These are phyloP conservation scores for Pythium scleroteichum DNA, from an alignment of 352 stramenopile species.

Conservation along the genomic window DNA sequence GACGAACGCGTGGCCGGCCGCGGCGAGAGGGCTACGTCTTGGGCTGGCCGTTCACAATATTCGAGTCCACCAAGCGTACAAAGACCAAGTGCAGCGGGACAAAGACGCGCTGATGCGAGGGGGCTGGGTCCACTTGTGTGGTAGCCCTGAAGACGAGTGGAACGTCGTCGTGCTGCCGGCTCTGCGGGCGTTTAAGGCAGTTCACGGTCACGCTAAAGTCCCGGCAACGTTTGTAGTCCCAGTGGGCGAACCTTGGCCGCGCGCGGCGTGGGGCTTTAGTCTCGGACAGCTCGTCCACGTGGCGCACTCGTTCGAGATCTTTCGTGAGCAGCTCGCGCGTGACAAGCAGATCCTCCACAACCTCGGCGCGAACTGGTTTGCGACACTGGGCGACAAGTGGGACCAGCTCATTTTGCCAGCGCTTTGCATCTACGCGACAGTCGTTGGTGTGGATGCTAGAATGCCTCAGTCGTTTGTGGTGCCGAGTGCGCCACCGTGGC, in stretches of 20 bases:
- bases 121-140: conserved; percentile 21
- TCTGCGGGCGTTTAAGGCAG: conserved; percentile 9
- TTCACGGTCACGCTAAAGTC: conserved; percentile 18
- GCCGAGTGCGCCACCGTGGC: conserved; percentile 23
- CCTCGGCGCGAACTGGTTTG: conserved; percentile 24
- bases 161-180: conserved; percentile 11
- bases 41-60: conserved; percentile 23
- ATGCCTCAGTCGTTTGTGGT: conserved; percentile 25
- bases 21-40: conserved; percentile 18
- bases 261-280: conserved; percentile 9
- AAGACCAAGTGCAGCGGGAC: conserved; percentile 8
- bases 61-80: conserved; percentile 12
- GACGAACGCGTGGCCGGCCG: conserved; percentile 7
- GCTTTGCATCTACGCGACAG: conserved; percentile 6
- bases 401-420: conserved; percentile 19
- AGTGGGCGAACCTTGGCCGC: conserved; percentile 17
- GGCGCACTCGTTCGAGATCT: conserved; percentile 5
- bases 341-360: conserved; percentile 14
- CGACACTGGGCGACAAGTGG: conserved; percentile 28
- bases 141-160: conserved; percentile 24
- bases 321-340: conserved; percentile 5
- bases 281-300: conserved; percentile 13
- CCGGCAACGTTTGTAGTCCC: conserved; percentile 29
- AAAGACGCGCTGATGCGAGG: conserved; percentile 8
- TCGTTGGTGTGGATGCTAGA: background rate